These are phyloP conservation scores for Oryza punctata DNA, from an alignment of 176 grass and related monocot species.

Conservation along the genomic window DNA sequence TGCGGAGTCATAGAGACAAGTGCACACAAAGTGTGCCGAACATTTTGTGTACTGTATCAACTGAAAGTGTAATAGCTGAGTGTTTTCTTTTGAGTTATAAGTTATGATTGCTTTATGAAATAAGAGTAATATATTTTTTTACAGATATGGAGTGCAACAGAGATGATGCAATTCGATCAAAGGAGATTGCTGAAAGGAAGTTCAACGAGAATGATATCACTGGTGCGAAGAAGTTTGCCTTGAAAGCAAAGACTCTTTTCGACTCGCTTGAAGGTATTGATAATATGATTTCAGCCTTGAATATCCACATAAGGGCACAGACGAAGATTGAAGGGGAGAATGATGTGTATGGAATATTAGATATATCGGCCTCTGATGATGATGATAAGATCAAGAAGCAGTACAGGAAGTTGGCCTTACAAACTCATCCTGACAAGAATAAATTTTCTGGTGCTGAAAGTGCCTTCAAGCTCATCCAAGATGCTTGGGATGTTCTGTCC, in stretches of 20 bases:
- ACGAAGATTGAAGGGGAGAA: conserved; percentile 45
- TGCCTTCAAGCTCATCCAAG: conserved; percentile 61
- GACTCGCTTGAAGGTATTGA: conserved; percentile 53
- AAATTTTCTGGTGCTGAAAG: conserved; percentile 55
- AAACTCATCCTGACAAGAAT: conserved; percentile 81
- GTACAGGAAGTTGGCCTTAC: conserved; percentile 70
- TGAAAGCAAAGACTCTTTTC: conserved; percentile 66
- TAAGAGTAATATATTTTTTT: conserved; percentile 28
- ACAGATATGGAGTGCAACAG: conserved; percentile 70
- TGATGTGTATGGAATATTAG: conserved; percentile 68
- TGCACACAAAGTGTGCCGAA: background rate
- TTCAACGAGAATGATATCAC: conserved; percentile 54
- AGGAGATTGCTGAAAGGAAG: conserved; percentile 67
- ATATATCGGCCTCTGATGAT: conserved; percentile 42
- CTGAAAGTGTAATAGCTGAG: conserved; percentile 16
- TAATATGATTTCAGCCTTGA: conserved; percentile 63
- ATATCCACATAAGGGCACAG: conserved; percentile 57
- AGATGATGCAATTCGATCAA: conserved; percentile 51
- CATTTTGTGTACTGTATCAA: conserved; percentile 16
- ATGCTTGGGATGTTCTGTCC: conserved; percentile 73
- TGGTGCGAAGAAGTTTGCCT: conserved; percentile 60
- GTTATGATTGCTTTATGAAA: conserved; percentile 13
- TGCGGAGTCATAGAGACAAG: conserved; percentile 6
- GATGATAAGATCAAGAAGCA: conserved; percentile 63
- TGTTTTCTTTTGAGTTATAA: conserved; percentile 5